Conservation (phyloP, 1,284 basidiomycete species). For the Papiliotrema flavescens region DNA sequence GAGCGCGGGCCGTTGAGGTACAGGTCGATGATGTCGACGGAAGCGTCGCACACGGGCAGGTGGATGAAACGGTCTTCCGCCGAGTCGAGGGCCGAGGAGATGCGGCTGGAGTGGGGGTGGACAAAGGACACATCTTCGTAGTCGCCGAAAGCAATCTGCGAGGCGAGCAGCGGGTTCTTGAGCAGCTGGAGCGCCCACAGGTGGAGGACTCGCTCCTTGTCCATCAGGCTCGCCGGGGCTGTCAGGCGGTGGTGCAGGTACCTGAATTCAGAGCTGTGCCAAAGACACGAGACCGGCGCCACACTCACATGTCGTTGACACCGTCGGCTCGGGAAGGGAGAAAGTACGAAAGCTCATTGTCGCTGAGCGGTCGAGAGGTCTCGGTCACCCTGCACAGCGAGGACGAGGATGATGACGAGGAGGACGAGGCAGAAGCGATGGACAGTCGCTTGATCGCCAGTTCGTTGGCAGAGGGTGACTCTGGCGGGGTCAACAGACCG, state of each 20-base stretch:
- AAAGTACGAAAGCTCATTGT: constrained; percentile 55
- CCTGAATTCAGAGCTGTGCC: constrained; percentile 18
- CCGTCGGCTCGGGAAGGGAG: constrained; percentile 66
- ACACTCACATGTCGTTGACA: constrained; percentile 73
- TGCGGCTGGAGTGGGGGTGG: constrained; percentile 47
- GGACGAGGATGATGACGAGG: too few species aligned
- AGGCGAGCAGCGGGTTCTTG: constrained; percentile 65
- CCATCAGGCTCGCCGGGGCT: constrained; percentile 52
- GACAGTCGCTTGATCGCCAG: not conserved
- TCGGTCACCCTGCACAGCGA: not conserved
- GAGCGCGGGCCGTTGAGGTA: constrained; percentile 72
- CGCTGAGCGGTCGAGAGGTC: constrained; percentile 16
- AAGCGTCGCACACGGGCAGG: not conserved
- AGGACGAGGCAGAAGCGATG: not conserved
- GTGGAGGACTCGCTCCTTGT: constrained; percentile 54
- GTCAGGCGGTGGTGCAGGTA: constrained; percentile 60
- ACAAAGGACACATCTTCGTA: constrained; percentile 65
- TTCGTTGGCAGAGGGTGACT: constrained; percentile 7
- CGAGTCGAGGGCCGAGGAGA: constrained; percentile 11
- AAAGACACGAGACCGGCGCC: not conserved
- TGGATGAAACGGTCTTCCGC: constrained; percentile 15
- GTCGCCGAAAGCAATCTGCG: constrained; percentile 48
- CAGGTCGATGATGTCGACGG: constrained; percentile 53
- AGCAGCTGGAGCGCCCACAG: constrained; percentile 63
- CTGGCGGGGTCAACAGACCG: constrained; percentile 10